Evolutionary conservation across 371 early-diverging fungal genomes (phyloP).

Genomic region (Syncephalastrum racemosum): DNA sequence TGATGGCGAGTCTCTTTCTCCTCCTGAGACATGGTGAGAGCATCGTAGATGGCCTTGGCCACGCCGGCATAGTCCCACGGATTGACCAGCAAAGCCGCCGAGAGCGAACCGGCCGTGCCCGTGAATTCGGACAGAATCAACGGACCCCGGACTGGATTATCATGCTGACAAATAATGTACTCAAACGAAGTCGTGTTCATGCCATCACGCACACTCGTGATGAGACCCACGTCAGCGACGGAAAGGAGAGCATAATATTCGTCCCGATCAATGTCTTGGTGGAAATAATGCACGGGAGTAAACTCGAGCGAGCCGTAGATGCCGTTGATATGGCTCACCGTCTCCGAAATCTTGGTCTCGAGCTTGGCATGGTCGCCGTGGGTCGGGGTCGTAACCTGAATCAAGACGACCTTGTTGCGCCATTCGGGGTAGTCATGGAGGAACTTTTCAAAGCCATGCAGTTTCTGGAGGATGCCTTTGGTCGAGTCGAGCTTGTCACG

Average conservation of each 20-base stretch:
- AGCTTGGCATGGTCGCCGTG: constrained; percentile 55
- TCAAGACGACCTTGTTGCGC: constrained; percentile 86
- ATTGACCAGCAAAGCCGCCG: constrained; percentile 91
- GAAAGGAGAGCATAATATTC: constrained; percentile 96
- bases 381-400: constrained; percentile 61
- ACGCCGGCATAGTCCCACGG: constrained; percentile 96
- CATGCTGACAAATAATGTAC: constrained; percentile 95
- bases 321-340: constrained; percentile 93
- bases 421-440: constrained; percentile 88
- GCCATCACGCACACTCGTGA: constrained; percentile 98
- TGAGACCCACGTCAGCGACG: constrained; percentile 94
- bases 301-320: constrained; percentile 93
- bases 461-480: constrained; percentile 97
- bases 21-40: constrained; percentile 75
- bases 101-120: constrained; percentile 92
- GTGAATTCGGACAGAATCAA: constrained; percentile 97
- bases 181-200: constrained; percentile 99
- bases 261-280: constrained; percentile 92
- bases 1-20: constrained; percentile 63
- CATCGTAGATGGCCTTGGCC: constrained; percentile 85
- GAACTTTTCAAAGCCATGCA: constrained; percentile 93
- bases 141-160: constrained; percentile 77
- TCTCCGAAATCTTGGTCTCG: constrained; percentile 86
- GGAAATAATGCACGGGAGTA: constrained; percentile 93
- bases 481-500: constrained; percentile 98